Evolutionary conservation across 805 yeast species (phyloP).

Genomic region (Metschnikowia santaceciliae): DNA sequence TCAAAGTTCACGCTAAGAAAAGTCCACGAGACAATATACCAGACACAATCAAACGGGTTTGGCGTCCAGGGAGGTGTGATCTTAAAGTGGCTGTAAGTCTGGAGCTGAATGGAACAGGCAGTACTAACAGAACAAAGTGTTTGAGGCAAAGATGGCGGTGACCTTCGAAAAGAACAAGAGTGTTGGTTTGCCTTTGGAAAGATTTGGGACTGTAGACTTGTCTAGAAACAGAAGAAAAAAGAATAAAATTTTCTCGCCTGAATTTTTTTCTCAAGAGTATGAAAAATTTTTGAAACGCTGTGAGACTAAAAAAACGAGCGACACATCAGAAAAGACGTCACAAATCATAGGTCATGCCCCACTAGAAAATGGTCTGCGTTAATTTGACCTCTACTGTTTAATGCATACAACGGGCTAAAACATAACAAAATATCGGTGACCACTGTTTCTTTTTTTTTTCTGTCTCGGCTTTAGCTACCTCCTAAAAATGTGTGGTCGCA

Average conservation of each 20-base stretch:
- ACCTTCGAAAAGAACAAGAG: background rate
- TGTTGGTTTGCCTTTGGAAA: background rate
- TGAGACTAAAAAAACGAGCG: constrained; percentile 4
- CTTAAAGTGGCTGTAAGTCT: constrained; percentile 1
- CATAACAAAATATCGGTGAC: background rate
- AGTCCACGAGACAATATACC: background rate
- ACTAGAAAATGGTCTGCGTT: background rate
- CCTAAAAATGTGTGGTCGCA: background rate
- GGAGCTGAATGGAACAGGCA: background rate
- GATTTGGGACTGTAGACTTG: constrained; percentile 3
- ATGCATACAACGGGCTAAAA: background rate
- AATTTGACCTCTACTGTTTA: background rate
- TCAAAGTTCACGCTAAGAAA: constrained; percentile 1
- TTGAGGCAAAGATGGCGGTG: background rate
- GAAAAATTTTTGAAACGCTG: constrained; percentile 5
- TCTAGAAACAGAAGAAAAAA: constrained; percentile 2
- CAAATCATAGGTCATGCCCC: constrained; percentile 1
- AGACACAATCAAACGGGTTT: background rate
- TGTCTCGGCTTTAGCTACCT: background rate
- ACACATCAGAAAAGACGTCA: constrained; percentile 3
- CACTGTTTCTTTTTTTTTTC: background rate
- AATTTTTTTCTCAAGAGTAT: constrained; percentile 5
- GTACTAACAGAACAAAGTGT: constrained; percentile 1
- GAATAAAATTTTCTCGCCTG: constrained; percentile 4
- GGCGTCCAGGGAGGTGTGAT: background rate